Percentiles rank a stretch among this genome's conserved stretches.
phyloP scores from a whole-genome alignment of 106 monocot species.

The Vanilla planifolia region DNA sequence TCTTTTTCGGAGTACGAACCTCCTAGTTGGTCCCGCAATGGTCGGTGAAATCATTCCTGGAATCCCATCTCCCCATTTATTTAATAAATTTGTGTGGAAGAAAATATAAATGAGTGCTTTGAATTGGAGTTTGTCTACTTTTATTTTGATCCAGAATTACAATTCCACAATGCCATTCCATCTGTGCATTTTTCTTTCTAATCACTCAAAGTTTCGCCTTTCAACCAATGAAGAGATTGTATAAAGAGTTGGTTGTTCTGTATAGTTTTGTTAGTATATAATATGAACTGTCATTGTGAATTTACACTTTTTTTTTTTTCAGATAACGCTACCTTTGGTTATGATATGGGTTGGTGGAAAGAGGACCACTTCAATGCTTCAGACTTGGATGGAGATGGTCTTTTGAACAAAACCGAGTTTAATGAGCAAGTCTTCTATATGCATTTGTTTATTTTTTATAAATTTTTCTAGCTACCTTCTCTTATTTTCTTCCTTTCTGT shows the following conservation, averaged over 20 bases:
- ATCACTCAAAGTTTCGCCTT: neutral
- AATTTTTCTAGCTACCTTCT: neutral
- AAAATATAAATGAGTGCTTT: neutral
- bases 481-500: slow-evolving; percentile 4
- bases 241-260: too few relatives aligned
- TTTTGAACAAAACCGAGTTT: slow-evolving; percentile 83
- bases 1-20: slow-evolving; percentile 72
- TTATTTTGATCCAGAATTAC: neutral
- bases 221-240: neutral
- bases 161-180: neutral
- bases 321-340: slow-evolving; percentile 18
- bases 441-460: neutral
- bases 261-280: neutral
- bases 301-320: neutral
- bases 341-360: slow-evolving; percentile 68
- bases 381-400: slow-evolving; percentile 76
- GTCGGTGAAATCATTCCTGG: slow-evolving; percentile 1
- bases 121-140: neutral
- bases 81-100: too few relatives aligned
- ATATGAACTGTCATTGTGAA: too few relatives aligned
- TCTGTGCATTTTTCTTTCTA: neutral
- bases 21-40: slow-evolving; percentile 34
- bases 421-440: slow-evolving; percentile 52
- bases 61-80: neutral
- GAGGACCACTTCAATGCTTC: slow-evolving; percentile 93